phyloP scores from a whole-genome alignment of 1,284 basidiomycete genomes.

The Moesziomyces globuligerus region DNA sequence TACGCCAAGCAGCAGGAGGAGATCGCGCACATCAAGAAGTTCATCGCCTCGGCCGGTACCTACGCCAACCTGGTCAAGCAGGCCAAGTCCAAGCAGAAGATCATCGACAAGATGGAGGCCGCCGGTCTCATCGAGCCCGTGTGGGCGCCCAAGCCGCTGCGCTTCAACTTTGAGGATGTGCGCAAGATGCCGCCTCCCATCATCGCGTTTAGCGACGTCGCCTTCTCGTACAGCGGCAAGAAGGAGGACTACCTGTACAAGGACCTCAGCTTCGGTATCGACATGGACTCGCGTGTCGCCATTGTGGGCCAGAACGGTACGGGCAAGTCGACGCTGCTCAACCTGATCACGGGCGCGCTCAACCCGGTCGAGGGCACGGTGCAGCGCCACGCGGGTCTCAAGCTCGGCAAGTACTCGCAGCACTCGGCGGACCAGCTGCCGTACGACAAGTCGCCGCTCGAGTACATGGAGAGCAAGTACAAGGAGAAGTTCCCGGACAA shows the following conservation, averaged over 20 bases:
- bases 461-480: conserved; percentile 81
- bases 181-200: conserved; percentile 94
- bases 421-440: conserved; percentile 98
- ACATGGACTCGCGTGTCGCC: conserved; percentile 92
- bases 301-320: conserved; percentile 99
- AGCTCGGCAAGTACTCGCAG: conserved; percentile 92
- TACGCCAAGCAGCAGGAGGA: conserved; percentile 98
- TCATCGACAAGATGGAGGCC: conserved; percentile 99
- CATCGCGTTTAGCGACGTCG: conserved; percentile 93
- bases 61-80: conserved; percentile 98
- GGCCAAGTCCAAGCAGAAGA: conserved; percentile 98
- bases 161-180: conserved; percentile 97
- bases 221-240: conserved; percentile 89
- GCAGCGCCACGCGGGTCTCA: conserved; percentile 86
- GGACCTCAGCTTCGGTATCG: conserved; percentile 83
- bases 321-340: conserved; percentile 95
- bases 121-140: conserved; percentile 94
- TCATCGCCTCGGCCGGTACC: conserved; percentile 97
- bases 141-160: conserved; percentile 77
- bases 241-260: conserved; percentile 88
- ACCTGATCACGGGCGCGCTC: conserved; percentile 88
- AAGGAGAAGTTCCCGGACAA: conserved; percentile 87
- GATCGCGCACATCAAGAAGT: conserved; percentile 94
- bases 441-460: conserved; percentile 89
- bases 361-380: conserved; percentile 86